Evolutionary conservation across 1,284 basidiomycete genomes (phyloP), one percentile per base, ranked within the genome.

Genomic region (Exobasidium cylindrosporum): DNA sequence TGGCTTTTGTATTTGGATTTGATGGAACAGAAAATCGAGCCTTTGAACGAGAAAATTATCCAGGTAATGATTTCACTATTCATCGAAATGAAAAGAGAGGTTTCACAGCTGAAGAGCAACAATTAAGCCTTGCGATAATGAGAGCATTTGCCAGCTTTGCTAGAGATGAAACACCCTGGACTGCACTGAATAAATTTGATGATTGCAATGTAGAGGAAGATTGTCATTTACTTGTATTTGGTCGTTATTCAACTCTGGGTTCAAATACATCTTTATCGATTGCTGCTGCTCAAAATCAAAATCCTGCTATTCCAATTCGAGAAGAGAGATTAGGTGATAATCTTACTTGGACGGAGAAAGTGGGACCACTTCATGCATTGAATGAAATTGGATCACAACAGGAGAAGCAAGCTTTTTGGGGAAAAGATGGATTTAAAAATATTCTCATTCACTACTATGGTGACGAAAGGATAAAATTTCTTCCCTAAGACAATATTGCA

Each of bases 1-100:
- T 72, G 17, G 57, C 63, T 2, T 67, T 66, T 40, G 63, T 72
- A 1, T 72, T 72, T 54, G 70, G 69, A 1, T 24, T 63, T 14
- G 58, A 30, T 4, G 69, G 14, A 43, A 56, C 3, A 1, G 30
- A n/a, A 54, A 61, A 2, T 50, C 17, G 10, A 60, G 67, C 30
- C 44, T 55, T 13, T 65, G 47, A 21, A 3, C 21, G 53, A 23
- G 14, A 55, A n/a, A 3, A 23, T 13, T 55, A 55, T 26, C 32
- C 32, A n/a, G 29, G 53, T 4, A 44, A 55, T 17, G 53, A 21
- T 17, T 21, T 17, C 32, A 21, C 29, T 24, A 17, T 4, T 23
- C 3, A 55, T 6, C 32, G n/a, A n/a, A 24, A 31, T 3, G 5
- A 31, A 17, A 44, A 5, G 4, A 29, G 14, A 14, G 53, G 53